Percentiles rank a stretch among this genome's conserved stretches.
Evolutionary conservation across 2,329 filamentous ascomycete species (phyloP).

Genomic region (Microascus cirrosus): DNA sequence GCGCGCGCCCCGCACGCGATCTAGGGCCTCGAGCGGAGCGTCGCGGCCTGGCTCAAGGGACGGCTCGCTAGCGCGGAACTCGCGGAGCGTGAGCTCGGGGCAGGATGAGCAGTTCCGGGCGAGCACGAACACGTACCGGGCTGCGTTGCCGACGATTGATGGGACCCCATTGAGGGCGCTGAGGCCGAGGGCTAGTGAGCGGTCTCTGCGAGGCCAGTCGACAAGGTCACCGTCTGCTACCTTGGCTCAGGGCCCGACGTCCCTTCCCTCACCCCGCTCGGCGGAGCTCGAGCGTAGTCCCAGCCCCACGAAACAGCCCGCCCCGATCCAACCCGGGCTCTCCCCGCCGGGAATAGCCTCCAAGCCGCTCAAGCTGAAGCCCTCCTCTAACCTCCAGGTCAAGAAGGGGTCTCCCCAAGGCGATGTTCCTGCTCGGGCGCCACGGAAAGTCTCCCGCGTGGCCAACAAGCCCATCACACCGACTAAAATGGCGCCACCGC

Average conservation of each 20-base stretch:
- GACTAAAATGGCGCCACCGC: not conserved
- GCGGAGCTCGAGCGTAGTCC: slow-evolving; percentile 1
- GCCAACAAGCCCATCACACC: slow-evolving; percentile 6
- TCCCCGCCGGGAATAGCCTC: not conserved
- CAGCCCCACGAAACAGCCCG: slow-evolving; percentile 2
- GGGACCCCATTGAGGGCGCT: slow-evolving; percentile 28
- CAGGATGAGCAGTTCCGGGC: slow-evolving; percentile 27
- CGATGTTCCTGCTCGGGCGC: slow-evolving; percentile 9
- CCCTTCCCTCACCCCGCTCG: slow-evolving; percentile 10
- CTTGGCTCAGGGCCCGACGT: slow-evolving; percentile 8
- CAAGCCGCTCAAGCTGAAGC: slow-evolving; percentile 1
- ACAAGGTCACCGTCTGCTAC: not conserved
- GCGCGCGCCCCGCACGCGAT: slow-evolving; percentile 41
- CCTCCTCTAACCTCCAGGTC: not conserved
- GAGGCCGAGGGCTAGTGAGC: slow-evolving; percentile 4
- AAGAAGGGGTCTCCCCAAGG: slow-evolving; percentile 2
- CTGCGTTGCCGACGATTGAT: slow-evolving; percentile 28
- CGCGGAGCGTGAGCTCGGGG: slow-evolving; percentile 43
- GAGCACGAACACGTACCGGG: slow-evolving; percentile 30
- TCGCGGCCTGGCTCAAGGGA: slow-evolving; percentile 47
- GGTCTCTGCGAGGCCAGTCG: not conserved
- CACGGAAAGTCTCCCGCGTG: slow-evolving; percentile 8
- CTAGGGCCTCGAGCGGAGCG: slow-evolving; percentile 29
- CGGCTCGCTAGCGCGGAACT: slow-evolving; percentile 44
- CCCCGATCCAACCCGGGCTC: not conserved